phyloP scores from a whole-genome alignment of 1,284 basidiomycete species.

The Meripilus lineatus region DNA sequence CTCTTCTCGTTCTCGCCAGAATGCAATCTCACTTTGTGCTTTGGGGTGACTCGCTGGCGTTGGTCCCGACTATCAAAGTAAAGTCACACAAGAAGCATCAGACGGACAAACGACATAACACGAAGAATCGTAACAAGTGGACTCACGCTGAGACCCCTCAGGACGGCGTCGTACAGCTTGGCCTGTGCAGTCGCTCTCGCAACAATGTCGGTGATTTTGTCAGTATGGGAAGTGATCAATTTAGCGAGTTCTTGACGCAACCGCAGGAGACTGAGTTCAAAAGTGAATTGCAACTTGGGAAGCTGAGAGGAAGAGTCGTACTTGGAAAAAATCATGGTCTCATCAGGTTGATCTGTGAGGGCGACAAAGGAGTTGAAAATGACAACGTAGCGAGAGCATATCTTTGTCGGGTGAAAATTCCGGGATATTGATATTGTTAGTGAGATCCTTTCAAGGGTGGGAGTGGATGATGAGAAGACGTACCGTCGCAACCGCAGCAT shows the following conservation, averaged over 20 bases:
- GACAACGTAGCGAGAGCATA: conserved; percentile 65
- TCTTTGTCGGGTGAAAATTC: too few relatives aligned
- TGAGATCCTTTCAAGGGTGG: too few relatives aligned
- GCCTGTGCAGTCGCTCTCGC: conserved; percentile 68
- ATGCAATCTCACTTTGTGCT: conserved; percentile 52
- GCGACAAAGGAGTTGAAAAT: conserved; percentile 79
- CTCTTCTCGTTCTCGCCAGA: conserved; percentile 56
- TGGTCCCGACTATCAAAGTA: too few relatives aligned
- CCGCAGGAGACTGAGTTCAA: conserved; percentile 63
- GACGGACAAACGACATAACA: background rate
- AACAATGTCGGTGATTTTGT: conserved; percentile 58
- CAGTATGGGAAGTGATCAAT: conserved; percentile 70
- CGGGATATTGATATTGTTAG: too few relatives aligned
- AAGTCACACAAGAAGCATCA: conserved; percentile 15
- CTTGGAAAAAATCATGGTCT: conserved; percentile 95
- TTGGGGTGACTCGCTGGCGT: conserved; percentile 46
- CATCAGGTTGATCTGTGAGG: conserved; percentile 78
- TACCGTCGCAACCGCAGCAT: conserved; percentile 59
- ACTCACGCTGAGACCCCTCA: conserved; percentile 76
- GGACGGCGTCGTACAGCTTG: conserved; percentile 69
- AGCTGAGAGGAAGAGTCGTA: conserved; percentile 30
- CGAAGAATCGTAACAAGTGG: background rate
- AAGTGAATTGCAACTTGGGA: background rate
- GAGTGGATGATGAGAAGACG: conserved; percentile 28
- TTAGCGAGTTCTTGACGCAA: conserved; percentile 81